These are phyloP conservation scores for Clarkia xantiana DNA, from an alignment of 345 rosid genomes.

Conservation along the genomic window DNA sequence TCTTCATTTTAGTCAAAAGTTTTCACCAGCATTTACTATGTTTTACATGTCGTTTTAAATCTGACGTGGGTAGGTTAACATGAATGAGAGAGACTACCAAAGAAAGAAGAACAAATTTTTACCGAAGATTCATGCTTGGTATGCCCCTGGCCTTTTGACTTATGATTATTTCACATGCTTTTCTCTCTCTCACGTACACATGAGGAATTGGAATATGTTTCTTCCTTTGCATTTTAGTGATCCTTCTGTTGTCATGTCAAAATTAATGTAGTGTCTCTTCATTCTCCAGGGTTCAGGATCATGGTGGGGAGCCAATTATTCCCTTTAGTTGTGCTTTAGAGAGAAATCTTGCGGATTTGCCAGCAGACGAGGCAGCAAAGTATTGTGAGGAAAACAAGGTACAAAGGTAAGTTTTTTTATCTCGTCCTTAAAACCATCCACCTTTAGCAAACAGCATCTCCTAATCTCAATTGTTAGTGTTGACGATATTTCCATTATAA, in stretches of 20 bases:
- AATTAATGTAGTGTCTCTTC: too few species aligned
- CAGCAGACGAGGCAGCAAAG: slow-evolving; percentile 57
- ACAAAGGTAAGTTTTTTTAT: slow-evolving; percentile 54
- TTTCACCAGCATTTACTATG: too few species aligned
- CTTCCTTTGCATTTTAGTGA: neutral
- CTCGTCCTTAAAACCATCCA: too few species aligned
- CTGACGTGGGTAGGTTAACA: slow-evolving; percentile 59
- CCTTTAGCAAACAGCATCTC: too few species aligned
- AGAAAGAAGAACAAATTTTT: slow-evolving; percentile 94
- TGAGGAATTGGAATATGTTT: too few species aligned
- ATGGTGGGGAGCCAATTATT: slow-evolving; percentile 81
- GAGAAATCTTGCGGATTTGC: slow-evolving; percentile 68
- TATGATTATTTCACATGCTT: neutral
- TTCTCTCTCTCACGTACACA: neutral
- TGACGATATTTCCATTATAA: too few species aligned
- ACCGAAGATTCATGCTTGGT: slow-evolving; percentile 99
- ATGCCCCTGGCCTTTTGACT: slow-evolving; percentile 8
- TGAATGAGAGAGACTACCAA: slow-evolving; percentile 91
- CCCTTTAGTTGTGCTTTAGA: slow-evolving; percentile 83
- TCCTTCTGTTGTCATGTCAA: too few species aligned
- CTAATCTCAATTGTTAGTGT: too few species aligned
- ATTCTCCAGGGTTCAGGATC: slow-evolving; percentile 79
- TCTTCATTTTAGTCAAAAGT: too few species aligned
- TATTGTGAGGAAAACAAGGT: slow-evolving; percentile 94
- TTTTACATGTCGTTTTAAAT: too few species aligned